Conservation (phyloP, 192 early-diverging fungal species). For the Martensiomyces pterosporus region DNA sequence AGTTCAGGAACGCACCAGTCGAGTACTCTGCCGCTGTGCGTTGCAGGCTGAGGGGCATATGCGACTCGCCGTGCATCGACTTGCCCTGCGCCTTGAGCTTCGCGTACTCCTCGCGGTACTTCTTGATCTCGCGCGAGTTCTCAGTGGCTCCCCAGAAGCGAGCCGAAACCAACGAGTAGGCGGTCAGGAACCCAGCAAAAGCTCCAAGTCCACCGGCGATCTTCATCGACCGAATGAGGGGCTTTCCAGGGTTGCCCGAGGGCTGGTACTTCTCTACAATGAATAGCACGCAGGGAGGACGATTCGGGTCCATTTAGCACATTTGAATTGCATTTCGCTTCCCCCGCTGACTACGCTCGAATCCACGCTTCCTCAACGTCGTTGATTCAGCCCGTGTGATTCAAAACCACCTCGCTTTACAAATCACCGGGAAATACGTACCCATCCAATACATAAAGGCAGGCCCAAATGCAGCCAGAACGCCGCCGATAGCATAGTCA, state of each 20-base stretch:
- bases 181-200: constrained; percentile 73
- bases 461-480: constrained; percentile 64
- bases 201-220: constrained; percentile 51
- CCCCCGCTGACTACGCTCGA: too few species aligned
- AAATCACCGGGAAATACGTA: too few species aligned
- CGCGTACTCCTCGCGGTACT: constrained; percentile 61
- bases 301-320: too few species aligned
- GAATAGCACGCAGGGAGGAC: too few species aligned
- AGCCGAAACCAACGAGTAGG: constrained; percentile 60
- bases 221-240: constrained; percentile 54
- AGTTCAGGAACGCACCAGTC: constrained; percentile 62
- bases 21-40: constrained; percentile 61
- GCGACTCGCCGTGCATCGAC: constrained; percentile 59
- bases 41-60: constrained; percentile 56
- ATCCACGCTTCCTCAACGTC: too few species aligned
- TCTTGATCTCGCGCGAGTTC: constrained; percentile 75
- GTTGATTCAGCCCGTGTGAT: too few species aligned
- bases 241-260: constrained; percentile 38
- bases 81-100: constrained; percentile 62
- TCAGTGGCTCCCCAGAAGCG: constrained; percentile 93
- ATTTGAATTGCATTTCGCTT: too few species aligned
- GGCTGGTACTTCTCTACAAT: constrained; percentile 53
- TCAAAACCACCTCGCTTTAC: background rate
- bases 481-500: constrained; percentile 68
- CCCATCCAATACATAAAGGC: constrained; percentile 71